Conservation (phyloP, 2,329 filamentous ascomycete species). For the Microdochium paspali region DNA sequence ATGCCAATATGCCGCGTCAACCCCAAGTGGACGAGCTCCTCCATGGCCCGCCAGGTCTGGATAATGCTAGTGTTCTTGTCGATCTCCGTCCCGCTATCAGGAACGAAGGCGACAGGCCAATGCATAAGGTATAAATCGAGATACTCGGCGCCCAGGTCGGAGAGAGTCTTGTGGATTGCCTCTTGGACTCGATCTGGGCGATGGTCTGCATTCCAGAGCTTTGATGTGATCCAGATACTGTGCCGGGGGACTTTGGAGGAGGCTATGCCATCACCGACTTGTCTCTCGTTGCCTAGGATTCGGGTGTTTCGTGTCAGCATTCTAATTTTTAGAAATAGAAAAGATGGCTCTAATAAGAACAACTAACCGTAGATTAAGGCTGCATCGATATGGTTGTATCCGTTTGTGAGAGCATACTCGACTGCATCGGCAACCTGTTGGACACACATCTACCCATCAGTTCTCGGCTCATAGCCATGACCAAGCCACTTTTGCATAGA, state of each 20-base stretch:
- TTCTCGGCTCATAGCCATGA: no score
- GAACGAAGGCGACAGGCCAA: constrained; percentile 25
- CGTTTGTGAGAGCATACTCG: constrained; percentile 15
- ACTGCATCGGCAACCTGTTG: constrained; percentile 16
- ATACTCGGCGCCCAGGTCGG: constrained; percentile 36
- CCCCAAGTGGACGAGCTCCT: constrained; percentile 39
- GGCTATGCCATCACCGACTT: constrained; percentile 36
- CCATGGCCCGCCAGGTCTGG: constrained; percentile 49
- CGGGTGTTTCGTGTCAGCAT: neutral
- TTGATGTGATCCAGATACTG: constrained; percentile 40
- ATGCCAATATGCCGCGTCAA: constrained; percentile 50
- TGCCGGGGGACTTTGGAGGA: constrained; percentile 37
- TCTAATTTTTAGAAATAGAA: neutral
- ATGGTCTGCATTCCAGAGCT: constrained; percentile 22
- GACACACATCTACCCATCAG: neutral
- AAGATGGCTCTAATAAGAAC: no score
- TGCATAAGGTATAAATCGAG: constrained; percentile 44
- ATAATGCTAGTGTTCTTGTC: constrained; percentile 18
- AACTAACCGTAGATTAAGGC: constrained; percentile 17
- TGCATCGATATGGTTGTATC: constrained; percentile 19
- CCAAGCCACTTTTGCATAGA: no score
- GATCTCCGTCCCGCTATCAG: constrained; percentile 14
- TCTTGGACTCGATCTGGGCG: constrained; percentile 24
- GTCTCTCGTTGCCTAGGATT: constrained; percentile 32
- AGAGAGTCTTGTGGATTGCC: constrained; percentile 35